Conservation (phyloP, 116 monocot genomes). For the Trichopus zeylanicus region DNA sequence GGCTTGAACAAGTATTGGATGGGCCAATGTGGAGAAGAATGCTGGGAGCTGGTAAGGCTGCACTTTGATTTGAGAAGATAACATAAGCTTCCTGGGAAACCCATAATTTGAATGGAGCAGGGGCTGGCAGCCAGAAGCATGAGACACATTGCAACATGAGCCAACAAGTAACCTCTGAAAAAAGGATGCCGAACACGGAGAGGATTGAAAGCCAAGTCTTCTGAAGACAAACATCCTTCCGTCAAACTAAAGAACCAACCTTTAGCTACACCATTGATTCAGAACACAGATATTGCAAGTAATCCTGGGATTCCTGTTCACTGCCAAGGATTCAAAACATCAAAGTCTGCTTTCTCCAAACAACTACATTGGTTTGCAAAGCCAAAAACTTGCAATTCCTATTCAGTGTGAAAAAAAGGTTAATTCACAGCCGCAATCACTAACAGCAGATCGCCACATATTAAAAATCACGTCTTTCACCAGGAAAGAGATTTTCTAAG, state of each 20-base stretch:
- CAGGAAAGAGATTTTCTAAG: too few species aligned
- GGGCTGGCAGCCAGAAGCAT: not conserved
- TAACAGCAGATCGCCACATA: too few species aligned
- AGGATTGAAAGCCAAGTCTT: not conserved
- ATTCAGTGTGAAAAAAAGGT: too few species aligned
- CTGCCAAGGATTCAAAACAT: too few species aligned
- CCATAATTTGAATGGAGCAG: not conserved
- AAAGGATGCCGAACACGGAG: not conserved
- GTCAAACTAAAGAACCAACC: not conserved
- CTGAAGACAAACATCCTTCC: not conserved
- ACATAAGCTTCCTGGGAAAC: not conserved
- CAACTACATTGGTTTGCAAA: too few species aligned
- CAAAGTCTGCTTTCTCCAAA: too few species aligned
- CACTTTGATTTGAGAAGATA: not conserved
- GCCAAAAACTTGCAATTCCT: too few species aligned
- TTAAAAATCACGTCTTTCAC: too few species aligned
- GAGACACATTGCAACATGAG: not conserved
- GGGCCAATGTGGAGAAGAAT: constrained; percentile 36
- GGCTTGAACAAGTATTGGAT: constrained; percentile 66
- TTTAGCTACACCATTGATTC: too few species aligned
- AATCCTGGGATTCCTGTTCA: too few species aligned
- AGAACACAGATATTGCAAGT: too few species aligned
- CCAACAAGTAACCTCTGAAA: not conserved
- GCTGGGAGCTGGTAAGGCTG: not conserved
- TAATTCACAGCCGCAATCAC: too few species aligned